These are phyloP conservation scores for Ophiocordyceps robertsii DNA, from an alignment of 2,329 filamentous ascomycete species.

Conservation along the genomic window DNA sequence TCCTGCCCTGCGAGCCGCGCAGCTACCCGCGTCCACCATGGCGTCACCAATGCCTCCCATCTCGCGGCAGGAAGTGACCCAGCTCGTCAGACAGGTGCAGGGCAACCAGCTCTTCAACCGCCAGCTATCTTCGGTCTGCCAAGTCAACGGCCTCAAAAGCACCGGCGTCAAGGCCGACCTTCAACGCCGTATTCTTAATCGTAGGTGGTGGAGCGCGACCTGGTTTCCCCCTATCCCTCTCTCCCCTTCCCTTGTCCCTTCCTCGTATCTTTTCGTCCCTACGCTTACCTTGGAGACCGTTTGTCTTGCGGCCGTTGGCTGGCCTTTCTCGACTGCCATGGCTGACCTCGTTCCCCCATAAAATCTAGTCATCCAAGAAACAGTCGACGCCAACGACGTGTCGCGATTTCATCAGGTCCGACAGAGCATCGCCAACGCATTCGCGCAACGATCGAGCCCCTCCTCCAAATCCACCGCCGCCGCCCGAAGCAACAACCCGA, in stretches of 20 bases:
- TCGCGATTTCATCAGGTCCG: conserved; percentile 29
- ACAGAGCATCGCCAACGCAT: conserved; percentile 24
- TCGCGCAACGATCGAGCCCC: conserved; percentile 14
- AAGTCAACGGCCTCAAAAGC: conserved; percentile 58
- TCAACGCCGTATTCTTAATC: conserved; percentile 61
- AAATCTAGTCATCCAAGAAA: conserved; percentile 26
- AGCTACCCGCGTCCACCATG: conserved; percentile 6
- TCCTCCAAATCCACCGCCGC: conserved; percentile 6
- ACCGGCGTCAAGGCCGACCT: conserved; percentile 77
- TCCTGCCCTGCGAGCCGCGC: neutral
- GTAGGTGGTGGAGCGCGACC: conserved; percentile 39
- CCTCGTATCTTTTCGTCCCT: neutral
- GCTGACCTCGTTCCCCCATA: neutral
- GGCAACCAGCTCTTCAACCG: conserved; percentile 35
- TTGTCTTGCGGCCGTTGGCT: too few relatives aligned
- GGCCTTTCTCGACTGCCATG: too few relatives aligned
- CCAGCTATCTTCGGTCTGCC: conserved; percentile 66
- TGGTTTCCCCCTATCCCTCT: neutral
- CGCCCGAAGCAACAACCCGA: conserved; percentile 1
- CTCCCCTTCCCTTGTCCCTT: neutral
- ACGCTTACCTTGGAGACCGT: neutral
- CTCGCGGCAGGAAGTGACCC: conserved; percentile 27
- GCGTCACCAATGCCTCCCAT: conserved; percentile 14
- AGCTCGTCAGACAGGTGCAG: conserved; percentile 30
- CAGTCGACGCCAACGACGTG: conserved; percentile 21